Evolutionary conservation across 1,139 yeast genomes (phyloP), one percentile per base, ranked within the genome.

Genomic region (Nakaseomyces bracarensis): DNA sequence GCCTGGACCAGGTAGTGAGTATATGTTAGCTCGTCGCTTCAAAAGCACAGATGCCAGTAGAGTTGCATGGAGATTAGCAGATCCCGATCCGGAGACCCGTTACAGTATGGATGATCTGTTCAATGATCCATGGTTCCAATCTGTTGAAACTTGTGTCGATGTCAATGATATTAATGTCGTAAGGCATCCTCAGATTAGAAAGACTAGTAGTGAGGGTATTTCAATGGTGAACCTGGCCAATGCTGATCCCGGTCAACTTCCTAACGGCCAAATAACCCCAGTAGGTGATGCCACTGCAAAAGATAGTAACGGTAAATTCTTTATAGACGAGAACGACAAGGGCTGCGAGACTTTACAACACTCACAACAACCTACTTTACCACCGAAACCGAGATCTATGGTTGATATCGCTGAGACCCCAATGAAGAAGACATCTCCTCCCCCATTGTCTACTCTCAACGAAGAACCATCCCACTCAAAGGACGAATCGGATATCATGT

Each of bases 51-150:
- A 78, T 15, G 80, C 81, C 14, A 70, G 84, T 3, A 69, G 87
- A 50, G 77, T 77, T 5, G 85, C 86, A 5, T 81, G 89, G 87
- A 74, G 82, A 57, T 64, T 82, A 43, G 77, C 83, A 54, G 87
- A 82, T 54, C 85, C 86, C 6, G 67, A 75, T 22, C 66, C 71
- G 0, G 56, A 51, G 2, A 65, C 74, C 8, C 67, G 93, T 47
- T 77, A 78, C 58, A 69, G 72, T 19, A 54, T 82, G 51, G 70
- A 72, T 1, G 68, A 69, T 30, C 62, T 82, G 31, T 75, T 79
- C 48, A 54, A 65, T 7, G 87, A 82, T 54, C 77, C 81, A 3
- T 82, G 85, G 81, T 81, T 82, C 58, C 65, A 63, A 38, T 49
- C 64, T 10, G 63, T 80, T 43, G 84, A 77, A 49, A 75, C 77